Base-by-base conservation (phyloP, 352 stramenopile species). In the Phytophthora cactorum region DNA sequence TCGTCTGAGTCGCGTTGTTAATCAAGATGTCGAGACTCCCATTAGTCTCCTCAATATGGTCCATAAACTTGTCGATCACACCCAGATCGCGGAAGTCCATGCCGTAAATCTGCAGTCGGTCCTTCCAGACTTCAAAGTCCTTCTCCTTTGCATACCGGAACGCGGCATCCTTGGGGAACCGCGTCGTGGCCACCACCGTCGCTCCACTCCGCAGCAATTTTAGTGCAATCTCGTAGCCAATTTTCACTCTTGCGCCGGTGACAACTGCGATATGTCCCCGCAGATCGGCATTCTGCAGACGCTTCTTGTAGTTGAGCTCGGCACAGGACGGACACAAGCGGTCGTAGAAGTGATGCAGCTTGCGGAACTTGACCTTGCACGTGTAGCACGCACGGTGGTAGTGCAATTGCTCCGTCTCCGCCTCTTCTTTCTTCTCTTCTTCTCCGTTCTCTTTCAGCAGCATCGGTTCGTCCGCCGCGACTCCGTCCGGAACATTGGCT, bases 1-100 rank as follows among this genome's bases (percentile, higher is more conserved):
- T 95, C 3, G 96, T 98, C 78, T 99, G 96, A 79, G 93, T 98
- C 3, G 96, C 96, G 75, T 99, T 99, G 77, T 98, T 98, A 63
- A 98, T 92, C 36, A 99, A 70, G 31, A 98, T 94, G 75, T 99
- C 95, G 36, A 98, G 75, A 9, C 88, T 80, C 14, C 78, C 75
- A 49, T 90, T 83, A 8, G 71, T 84, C 25, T 63, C 44, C 25
- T 83, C 72, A 5, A 99, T 72, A 74, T 96, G 94, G 45, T 93
- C 79, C 75, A 96, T 97, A 64, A 98, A 98, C 55, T 82, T 84
- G 74, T 99, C 96, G 39, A 98, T 79, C 34, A 94, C 92, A 4
- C 88, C 91, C 8, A 98, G 78, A 74, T 98, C 94, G 41, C 95
- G 84, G 56, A 98, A 95, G 77, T 99, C 95, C 68, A 98, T 88